Base-by-base conservation (phyloP, 768 basidiomycete genomes). In the Xerocomellus amylosporus region DNA sequence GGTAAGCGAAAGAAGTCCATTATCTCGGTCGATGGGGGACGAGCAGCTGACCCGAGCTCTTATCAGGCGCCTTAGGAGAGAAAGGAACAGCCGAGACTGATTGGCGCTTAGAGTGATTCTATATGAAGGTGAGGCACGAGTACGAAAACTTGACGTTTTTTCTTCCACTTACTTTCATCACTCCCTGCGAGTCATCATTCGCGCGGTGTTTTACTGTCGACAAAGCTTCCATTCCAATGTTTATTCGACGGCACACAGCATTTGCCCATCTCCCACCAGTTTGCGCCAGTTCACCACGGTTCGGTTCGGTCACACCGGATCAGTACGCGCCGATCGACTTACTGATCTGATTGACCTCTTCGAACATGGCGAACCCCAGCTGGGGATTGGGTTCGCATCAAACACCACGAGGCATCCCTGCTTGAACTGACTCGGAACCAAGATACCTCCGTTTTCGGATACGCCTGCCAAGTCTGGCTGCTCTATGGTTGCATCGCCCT, bases 1-100 rank as follows among this genome's bases (percentile, higher is more conserved):
- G 50, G 60, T 41, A 60, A 49, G 57, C 42, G 44, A 59, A 46
- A 36, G 41, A 57, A 54, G 42, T 5, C 4, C 26, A 5, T 42
- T 43, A 33, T 61, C 31, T 46, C 38, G 26, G 38, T 49, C 20
- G 28, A 49, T 46, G 15, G 14, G 33, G n/a, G 4, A 24, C 19
- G 7, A 44, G 10, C 4, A 49, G n/a, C 34, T 60, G 36, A 43
- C 44, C 46, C 39, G 33, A 34, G 4, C 45, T 13, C 17, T 53
- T 45, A 46, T 44, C 53, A 26, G 51, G 5, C 19, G 46, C 34
- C 22, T 19, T 24, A 20, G 9, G n/a, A 38, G 19, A 20, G 44
- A 50, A 26, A 39, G 36, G 30, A 8, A n/a, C 13, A 46, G 30
- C 45, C 36, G n/a, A 40, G 2, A 1, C 8, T 13, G 33, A 38